These are phyloP conservation scores for Rhodomyrtus tomentosa DNA, from an alignment of 345 rosid species.

Conservation along the genomic window DNA sequence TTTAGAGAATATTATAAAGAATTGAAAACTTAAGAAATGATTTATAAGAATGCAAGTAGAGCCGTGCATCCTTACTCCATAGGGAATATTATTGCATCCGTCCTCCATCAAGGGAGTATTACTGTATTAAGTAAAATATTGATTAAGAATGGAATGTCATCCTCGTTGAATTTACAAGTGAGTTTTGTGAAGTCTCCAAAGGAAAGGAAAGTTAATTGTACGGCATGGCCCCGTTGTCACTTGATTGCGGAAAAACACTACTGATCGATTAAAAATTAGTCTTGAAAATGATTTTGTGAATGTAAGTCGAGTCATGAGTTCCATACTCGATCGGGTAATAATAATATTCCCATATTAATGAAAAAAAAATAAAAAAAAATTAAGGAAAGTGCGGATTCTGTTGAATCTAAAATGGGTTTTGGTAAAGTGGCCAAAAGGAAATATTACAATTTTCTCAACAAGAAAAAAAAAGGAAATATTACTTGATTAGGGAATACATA, in stretches of 20 bases:
- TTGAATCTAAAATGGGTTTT: not conserved
- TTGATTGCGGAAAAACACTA: rapidly evolving
- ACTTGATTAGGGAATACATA: not conserved
- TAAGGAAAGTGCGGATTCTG: not conserved
- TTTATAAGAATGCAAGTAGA: not conserved
- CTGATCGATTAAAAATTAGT: not conserved
- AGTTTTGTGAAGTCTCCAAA: not conserved
- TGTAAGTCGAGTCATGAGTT: not conserved
- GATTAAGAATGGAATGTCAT: not conserved
- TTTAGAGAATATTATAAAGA: not conserved
- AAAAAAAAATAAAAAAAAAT: not conserved
- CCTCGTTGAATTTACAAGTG: not conserved
- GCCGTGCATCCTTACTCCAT: not conserved
- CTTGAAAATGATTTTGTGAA: not conserved
- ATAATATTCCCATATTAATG: not conserved
- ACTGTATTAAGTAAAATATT: not conserved
- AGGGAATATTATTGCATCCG: not conserved
- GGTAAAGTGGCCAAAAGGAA: not conserved
- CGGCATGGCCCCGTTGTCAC: rapidly evolving
- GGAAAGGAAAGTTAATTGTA: not conserved
- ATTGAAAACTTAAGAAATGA: not conserved
- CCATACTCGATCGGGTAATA: not conserved
- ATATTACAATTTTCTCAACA: not conserved
- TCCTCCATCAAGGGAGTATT: not conserved
- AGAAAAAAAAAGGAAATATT: not conserved